Percentiles rank a stretch among this genome's conserved stretches.
phyloP scores from a whole-genome alignment of 2,329 filamentous ascomycete species.

The Aspergillus fumigatus region DNA sequence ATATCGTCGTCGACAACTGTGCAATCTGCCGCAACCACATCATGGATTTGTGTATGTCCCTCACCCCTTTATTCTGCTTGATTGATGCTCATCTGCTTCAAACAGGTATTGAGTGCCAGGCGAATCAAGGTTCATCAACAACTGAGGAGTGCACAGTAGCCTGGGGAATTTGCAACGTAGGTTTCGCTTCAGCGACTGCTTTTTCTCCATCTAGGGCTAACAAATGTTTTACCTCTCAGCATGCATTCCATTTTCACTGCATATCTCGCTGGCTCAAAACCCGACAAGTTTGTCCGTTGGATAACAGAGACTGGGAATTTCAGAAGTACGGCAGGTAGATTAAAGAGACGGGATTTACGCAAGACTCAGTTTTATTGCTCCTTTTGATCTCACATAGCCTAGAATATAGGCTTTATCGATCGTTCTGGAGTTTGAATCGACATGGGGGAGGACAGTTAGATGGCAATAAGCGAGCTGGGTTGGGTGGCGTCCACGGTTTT shows the following conservation, averaged over 20 bases:
- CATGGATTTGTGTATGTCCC: slow-evolving; percentile 85
- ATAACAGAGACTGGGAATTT: slow-evolving; percentile 99
- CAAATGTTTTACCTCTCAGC: slow-evolving; percentile 49
- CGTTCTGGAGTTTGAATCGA: not conserved
- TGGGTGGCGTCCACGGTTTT: slow-evolving; percentile 13
- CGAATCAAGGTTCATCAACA: slow-evolving; percentile 94
- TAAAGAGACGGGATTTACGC: not conserved
- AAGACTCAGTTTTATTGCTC: not conserved
- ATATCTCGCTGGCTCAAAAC: slow-evolving; percentile 99
- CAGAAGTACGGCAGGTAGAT: slow-evolving; percentile 85
- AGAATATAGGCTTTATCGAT: not conserved
- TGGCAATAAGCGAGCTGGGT: slow-evolving; percentile 1
- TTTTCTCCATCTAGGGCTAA: slow-evolving; percentile 10
- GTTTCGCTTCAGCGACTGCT: slow-evolving; percentile 31
- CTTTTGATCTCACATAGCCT: not conserved
- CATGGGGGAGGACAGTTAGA: not conserved
- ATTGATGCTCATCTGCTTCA: slow-evolving; percentile 10
- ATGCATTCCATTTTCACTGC: slow-evolving; percentile 99
- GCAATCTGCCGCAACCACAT: slow-evolving; percentile 99
- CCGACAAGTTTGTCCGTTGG: slow-evolving; percentile 93
- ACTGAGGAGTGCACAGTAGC: slow-evolving; percentile 98
- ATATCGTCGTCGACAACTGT: slow-evolving; percentile 99
- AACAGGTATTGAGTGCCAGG: slow-evolving; percentile 92
- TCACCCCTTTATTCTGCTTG: not conserved
- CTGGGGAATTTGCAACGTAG: slow-evolving; percentile 98